Evolutionary conservation across 768 basidiomycete genomes (phyloP), one percentile per base, ranked within the genome.

Genomic region (Tulasnella sp.): DNA sequence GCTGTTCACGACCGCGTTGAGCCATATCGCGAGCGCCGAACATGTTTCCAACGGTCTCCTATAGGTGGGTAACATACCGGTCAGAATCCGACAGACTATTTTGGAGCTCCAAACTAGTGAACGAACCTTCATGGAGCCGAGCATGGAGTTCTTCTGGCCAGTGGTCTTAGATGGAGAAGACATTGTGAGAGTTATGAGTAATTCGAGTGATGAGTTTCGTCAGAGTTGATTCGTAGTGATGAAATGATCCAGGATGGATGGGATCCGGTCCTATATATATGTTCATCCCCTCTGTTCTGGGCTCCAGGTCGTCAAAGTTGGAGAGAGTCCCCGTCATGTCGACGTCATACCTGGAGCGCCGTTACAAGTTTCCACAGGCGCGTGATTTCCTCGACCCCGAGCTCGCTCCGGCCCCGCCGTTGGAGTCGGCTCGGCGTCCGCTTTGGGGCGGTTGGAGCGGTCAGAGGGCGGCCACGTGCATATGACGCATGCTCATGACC

Each of bases 1-100:
- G 89, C 81, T 90, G 62, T 36, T 68, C 62, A n/a, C 62, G 62
- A 12, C 62, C 62, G 27, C 62, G 62, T 34, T 68, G 62, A 68
- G 62, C 62, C 62, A 68, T 68, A 31, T 68, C n/a, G 31, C 62
- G 62, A 68, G 62, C 62, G 34, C 62, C 62, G 62, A 68, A 68
- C 4, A 68, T 14, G 62, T 68, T 68, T 7, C 62, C 62, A 18
- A 68, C 62, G 62, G 62, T 68, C 62, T 68, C 62, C 62, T 68
- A 31, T 68, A 10, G 34, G 27, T 31, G 27, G 14, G 62, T 5
- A 36, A 7, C 9, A 68, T 36, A 31, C 9, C 24, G 21, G 62
- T 68, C 62, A 68, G 62, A 36, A 27, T 27, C 62, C 16, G 31
- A 68, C 8, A 4, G 7, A 18, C 9, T 7, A 68, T 18, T 68